Evolutionary conservation across 2,329 filamentous ascomycete genomes (phyloP), one percentile per base, ranked within the genome.

Genomic region (Fusarium humuli): DNA sequence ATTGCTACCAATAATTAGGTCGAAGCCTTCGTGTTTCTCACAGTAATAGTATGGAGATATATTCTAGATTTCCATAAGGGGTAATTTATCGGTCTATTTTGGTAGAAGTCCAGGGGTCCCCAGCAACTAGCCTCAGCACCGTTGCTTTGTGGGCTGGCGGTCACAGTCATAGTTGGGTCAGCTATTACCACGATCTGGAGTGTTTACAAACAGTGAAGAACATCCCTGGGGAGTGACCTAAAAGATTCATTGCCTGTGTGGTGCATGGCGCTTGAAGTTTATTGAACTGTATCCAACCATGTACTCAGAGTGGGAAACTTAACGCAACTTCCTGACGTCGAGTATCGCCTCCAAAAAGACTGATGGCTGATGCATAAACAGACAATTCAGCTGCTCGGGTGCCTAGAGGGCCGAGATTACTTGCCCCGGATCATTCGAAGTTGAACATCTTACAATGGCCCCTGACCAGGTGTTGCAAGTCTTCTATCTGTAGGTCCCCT

Each of bases 381-480:
- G 22, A 61, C 53, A 45, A 30, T 52, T n/a, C n/a, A 29, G 40
- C 30, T 59, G 54, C 42, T 54, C 49, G 48, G 61, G 41, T 49
- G 72, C 68, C 59, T 70, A 58, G 56, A 69, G 20, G 42, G 37
- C 70, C 69, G 70, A 75, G 59, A 74, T 74, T 75, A 61, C 70
- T 63, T 44, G 52, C 53, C 61, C 69, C 66, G 57, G 55, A 73
- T 63, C 72, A 73, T 73, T 64, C 61, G 59, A 68, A 70, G 65
- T 61, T 68, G 61, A 63, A 41, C 22, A 48, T 52, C 34, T 61
- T 25, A 60, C 47, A 46, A 40, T 20, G 32, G 30, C 49, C 55
- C 57, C 55, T 53, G 53, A 57, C 70, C 58, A 46, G 65, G 62
- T 50, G 34, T n/a, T 37, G 16, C 56, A 25, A 37, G 42, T 67